Base-by-base conservation (phyloP, 371 early-diverging fungal genomes). In the Mortierella sp. region DNA sequence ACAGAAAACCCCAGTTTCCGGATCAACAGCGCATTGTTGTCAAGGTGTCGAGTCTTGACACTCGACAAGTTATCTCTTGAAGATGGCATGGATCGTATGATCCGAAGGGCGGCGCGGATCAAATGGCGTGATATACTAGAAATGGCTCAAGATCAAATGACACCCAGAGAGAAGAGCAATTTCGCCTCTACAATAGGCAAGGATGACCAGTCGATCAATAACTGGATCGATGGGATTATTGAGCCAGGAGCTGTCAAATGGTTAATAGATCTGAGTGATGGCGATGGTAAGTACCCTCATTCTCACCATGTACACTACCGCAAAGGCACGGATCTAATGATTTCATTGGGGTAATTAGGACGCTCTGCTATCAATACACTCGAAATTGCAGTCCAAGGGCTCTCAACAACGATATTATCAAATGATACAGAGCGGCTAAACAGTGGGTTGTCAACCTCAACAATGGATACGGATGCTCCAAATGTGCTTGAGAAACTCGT, bases 1-100 rank as follows among this genome's bases (percentile, higher is more conserved):
- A 97, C 96, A 3, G 97, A 97, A 68, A 97, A 97, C 69, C 97
- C 97, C 3, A 94, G 94, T 15, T 97, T 97, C 76, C 88, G 94
- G 50, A 86, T 97, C 57, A 96, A 94, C 72, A 87, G 88, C 36
- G 96, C 97, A 1, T 77, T 97, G 40, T 86, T 97, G 1, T 93
- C 94, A 38, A 86, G 97, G 40, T 96, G 95, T 76, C 84, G 92
- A 47, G 93, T 95, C 6, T 90, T 96, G 76, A 89, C 90, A 8
- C 87, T 97, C 4, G 84, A 92, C n/a, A 88, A 92, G 16, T 73
- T 96, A 7, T 83, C 86, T 0, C 79, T 82, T 8, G 83, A 85
- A 1, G 91, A 92, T 24, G 79, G 96, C 38, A 74, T 86, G 36
- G 67, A 79, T 40, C 67, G 71, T 13, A 94, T 96, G 58, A 80